Conservation (phyloP, 2,329 filamentous ascomycete genomes). For the Ophiosphaerella narmari region DNA sequence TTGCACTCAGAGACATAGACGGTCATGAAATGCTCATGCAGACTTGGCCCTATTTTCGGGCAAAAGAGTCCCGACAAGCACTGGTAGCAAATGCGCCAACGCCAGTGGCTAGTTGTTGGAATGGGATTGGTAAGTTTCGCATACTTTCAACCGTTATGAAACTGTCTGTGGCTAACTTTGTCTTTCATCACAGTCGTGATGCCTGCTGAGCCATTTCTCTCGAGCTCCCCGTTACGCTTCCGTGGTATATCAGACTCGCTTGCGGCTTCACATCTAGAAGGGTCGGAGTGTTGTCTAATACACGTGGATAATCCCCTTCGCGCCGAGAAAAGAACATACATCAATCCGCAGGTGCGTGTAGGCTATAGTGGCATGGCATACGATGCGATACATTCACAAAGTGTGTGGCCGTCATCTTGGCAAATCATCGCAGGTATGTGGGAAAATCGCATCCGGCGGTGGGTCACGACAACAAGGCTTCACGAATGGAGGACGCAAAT, state of each 20-base stretch:
- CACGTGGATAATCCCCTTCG: conserved; percentile 69
- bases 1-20: conserved; percentile 60
- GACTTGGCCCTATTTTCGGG: conserved; percentile 64
- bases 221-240: conserved; percentile 55
- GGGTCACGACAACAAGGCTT: too few relatives aligned
- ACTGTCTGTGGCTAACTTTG: too few relatives aligned
- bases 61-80: conserved; percentile 56
- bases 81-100: conserved; percentile 25
- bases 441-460: too few relatives aligned
- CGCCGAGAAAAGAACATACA: background rate
- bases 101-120: conserved; percentile 69
- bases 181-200: conserved; percentile 21
- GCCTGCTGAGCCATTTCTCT: conserved; percentile 15
- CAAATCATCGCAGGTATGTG: background rate
- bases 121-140: conserved; percentile 53
- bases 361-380: conserved; percentile 57
- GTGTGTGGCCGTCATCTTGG: background rate
- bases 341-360: conserved; percentile 51
- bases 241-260: conserved; percentile 67
- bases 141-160: too few relatives aligned
- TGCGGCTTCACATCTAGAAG: conserved; percentile 65
- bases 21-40: conserved; percentile 57
- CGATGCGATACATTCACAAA: conserved; percentile 1
- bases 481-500: background rate
- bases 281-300: conserved; percentile 77